Percentiles rank a stretch among this genome's conserved stretches.
These are phyloP conservation scores for Hirschioporus abietinus DNA, from an alignment of 768 basidiomycete genomes.

Conservation along the genomic window DNA sequence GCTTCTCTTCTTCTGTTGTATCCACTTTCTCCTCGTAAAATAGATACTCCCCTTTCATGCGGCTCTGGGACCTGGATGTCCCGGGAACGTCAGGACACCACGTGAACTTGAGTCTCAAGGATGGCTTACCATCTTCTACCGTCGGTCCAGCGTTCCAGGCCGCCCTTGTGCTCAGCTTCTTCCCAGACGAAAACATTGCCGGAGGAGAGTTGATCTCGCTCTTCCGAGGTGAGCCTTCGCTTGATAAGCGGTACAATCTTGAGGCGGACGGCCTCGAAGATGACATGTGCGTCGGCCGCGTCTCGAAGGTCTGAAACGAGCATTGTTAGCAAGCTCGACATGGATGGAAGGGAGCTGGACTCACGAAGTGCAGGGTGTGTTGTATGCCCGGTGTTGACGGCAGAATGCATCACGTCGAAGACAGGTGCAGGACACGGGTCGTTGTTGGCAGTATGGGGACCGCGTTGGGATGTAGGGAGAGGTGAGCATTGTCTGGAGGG, in stretches of 20 bases:
- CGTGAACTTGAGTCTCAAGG: neutral
- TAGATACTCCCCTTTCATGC: slow-evolving; percentile 78
- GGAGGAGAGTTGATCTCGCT: slow-evolving; percentile 62
- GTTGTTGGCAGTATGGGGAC: neutral
- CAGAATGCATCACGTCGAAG: neutral
- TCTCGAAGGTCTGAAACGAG: slow-evolving; percentile 59
- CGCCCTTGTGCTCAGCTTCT: slow-evolving; percentile 71
- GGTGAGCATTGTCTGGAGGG: neutral
- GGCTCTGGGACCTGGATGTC: slow-evolving; percentile 65
- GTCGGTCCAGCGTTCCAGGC: slow-evolving; percentile 75
- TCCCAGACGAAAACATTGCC: slow-evolving; percentile 86
- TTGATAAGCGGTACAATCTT: slow-evolving; percentile 67
- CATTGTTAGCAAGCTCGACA: neutral
- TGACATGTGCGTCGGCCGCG: slow-evolving; percentile 70
- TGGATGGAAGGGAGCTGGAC: slow-evolving; percentile 9
- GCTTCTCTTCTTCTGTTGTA: slow-evolving; percentile 72
- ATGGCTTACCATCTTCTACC: slow-evolving; percentile 62
- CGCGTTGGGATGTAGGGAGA: neutral
- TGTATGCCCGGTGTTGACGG: slow-evolving; percentile 10
- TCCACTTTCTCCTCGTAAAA: slow-evolving; percentile 85
- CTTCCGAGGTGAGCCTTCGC: slow-evolving; percentile 61
- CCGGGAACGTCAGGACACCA: slow-evolving; percentile 7
- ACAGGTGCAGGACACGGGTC: neutral
- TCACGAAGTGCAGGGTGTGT: slow-evolving; percentile 28
- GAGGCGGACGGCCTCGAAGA: slow-evolving; percentile 72